Evolutionary conservation across 257 asterid genomes (phyloP), one percentile per base, ranked within the genome.

Genomic region (Galeopsis tetrahit): DNA sequence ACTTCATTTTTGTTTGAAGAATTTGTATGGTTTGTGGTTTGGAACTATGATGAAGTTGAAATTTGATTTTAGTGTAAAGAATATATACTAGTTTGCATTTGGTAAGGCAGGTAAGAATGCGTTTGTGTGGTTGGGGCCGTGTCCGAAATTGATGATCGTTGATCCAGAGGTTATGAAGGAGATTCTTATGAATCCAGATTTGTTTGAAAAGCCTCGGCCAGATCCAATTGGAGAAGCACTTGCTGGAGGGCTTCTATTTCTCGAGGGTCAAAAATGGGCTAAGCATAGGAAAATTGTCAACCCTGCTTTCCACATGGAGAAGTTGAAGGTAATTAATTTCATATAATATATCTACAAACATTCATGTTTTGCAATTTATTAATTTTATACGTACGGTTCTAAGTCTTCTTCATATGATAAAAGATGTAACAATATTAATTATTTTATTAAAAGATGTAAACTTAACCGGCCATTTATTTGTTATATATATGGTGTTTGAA

Each of bases 241-340:
- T 11, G 83, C 66, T 4, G 86, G 82, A 7, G 86, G 89, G 2
- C 77, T 84, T 35, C 57, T 78, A 62, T 71, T 64, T 66, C 82
- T 79, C 7, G 86, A 84, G 11, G 79, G 68, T 35, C 74, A 85
- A 0, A 85, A 80, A 68, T 84, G 86, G 85, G 75, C 82, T 7
- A 80, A 75, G 34, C 86, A 82, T 28, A 74, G 85, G 31, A 79
- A 57, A 51, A 82, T 84, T 6, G 76, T 82, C 73, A 72, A 44
- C 55, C 85, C 83, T 0, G 89, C 85, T 15, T 85, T 85, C 39
- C 85, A 82, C 63, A 10, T 68, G 38, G 87, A 82, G 52, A 85
- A 82, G 78, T 55, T 85, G 68, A 84, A 84, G 85, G 85, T 62
- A 60, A 21, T 21, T 62, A 60, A 21, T 21, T 21, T 21, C 28